Base-by-base conservation (phyloP, 2,329 filamentous ascomycete species). In the Chaetoscypha palmicola region DNA sequence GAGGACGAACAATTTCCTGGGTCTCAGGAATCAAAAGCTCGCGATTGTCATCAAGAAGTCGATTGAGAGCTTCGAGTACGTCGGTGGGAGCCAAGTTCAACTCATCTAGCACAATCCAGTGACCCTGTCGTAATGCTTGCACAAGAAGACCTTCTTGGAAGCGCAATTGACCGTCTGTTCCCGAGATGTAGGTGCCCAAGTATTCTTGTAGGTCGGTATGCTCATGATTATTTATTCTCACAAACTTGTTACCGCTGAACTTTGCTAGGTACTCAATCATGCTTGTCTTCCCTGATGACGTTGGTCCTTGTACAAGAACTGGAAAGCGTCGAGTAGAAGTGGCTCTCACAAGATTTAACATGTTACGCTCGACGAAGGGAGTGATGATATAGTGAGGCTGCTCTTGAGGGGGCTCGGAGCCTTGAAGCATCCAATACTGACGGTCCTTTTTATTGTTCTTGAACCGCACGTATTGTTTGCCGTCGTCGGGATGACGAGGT, bases 221-320 rank as follows among this genome's bases (percentile, higher is more conserved):
- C 61, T 99, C 94, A 65, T 99, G 92, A 56, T 99, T 99, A 68
- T 99, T 99, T 71, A 99, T 98, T 48, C 92, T 81, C 33, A 98
- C 89, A 60, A 97, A 98, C 59, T 86, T 92, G 62, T 99, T 95
- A 3, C 94, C 92, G 22, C 89, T 97, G 43, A 86, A 84, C 59
- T 94, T 92, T n/a, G 94, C 91, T 28, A 99, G 74, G 62, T 95
- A 96, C 65, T 97, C 91, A 32, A 98, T 94, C 92, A 99, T 98
- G 65, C 91, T 97, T 0, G 92, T 99, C 66, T 99, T 99, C 52
- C 92, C 92, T 10, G 91, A 86, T 4, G 94, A 98, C 0, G 92
- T 99, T 10, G 94, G 92, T 3, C 92, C 92, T 64, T 99, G 92
- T 16, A 99, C 85, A 8, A 99, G 73, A 38, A 99, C 87, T 1